Conservation (phyloP, 129 eudicot species). For the Kitagawia praeruptora region DNA sequence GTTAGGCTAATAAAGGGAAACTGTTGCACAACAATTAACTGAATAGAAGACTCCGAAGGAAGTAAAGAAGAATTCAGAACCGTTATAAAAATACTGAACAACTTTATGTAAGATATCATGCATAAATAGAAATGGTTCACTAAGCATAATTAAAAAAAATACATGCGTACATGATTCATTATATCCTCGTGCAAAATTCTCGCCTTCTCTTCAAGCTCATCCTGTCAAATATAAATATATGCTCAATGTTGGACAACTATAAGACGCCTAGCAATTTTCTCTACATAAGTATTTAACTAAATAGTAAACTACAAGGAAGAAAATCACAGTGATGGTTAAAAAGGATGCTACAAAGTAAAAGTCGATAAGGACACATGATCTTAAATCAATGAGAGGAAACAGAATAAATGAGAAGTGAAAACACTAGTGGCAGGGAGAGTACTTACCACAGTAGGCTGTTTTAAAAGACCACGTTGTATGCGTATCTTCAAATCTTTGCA, state of each 20-base stretch:
- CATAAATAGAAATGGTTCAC: neutral
- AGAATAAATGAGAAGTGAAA: neutral
- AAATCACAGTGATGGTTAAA: too few relatives aligned
- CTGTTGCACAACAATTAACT: neutral
- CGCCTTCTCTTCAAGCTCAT: conserved; percentile 61
- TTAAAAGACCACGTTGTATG: conserved; percentile 44
- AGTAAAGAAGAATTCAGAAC: neutral
- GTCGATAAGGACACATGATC: neutral
- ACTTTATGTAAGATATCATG: neutral
- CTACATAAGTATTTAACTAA: too few relatives aligned
- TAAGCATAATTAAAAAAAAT: neutral
- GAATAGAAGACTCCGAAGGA: neutral
- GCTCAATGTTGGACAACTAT: neutral
- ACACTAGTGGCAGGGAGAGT: neutral
- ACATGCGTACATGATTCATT: conserved; percentile 42
- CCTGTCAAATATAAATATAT: conserved; percentile 30
- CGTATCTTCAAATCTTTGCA: conserved; percentile 50
- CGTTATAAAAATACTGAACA: neutral
- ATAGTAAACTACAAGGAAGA: too few relatives aligned
- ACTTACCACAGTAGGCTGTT: conserved; percentile 67
- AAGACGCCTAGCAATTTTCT: too few relatives aligned
- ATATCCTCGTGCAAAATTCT: conserved; percentile 56
- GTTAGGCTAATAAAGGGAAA: neutral
- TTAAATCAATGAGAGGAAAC: neutral
- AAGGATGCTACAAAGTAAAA: too few relatives aligned